Base-by-base conservation (phyloP, 2,329 filamentous ascomycete genomes). In the Bipolaris sorokiniana region DNA sequence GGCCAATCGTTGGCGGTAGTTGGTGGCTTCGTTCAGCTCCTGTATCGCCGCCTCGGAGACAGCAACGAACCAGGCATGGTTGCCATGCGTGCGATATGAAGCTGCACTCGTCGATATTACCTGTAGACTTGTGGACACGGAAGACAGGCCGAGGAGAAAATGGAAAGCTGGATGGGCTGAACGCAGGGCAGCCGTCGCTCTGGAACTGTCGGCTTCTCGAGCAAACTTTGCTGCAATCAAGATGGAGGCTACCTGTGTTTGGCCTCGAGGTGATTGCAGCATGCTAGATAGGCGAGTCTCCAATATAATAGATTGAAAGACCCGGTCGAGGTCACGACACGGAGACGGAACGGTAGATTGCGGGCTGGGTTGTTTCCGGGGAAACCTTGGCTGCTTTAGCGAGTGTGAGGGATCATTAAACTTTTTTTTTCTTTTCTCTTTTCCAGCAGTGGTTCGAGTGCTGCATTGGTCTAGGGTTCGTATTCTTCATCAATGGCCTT, bases 241-340 rank as follows among this genome's bases (percentile, higher is more conserved):
- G 50, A 56, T 50, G 48, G 33, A 23, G 46, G 54, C 5, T 49
- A 42, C 13, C 64, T 61, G 71, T 69, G 67, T 71, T 70, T 71
- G 72, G 70, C 28, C 28, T 31, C 28, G 3, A 31, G 10, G 28
- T 31, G 28, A 62, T 36, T 37, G 40, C 56, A 31, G 28, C 54
- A 47, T 44, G 60, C 26, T 41, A 55, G 53, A 61, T 53, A 61
- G 62, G 58, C 56, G 56, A 23, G 47, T 66, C 65, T 54, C 20
- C 20, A 71, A 72, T 73, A 71, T 67, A 66, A 66, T 72, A 73
- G 45, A 73, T 73, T 73, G 66, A 45, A 63, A 65, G 68, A 62
- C 63, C 56, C 53, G 67, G 68, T 67, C 68, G 67, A 69, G 68
- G 68, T 70, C 68, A 53, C 58, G 59, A 58, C 59, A 51, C 53